These are phyloP conservation scores for Mycena vitilis DNA, from an alignment of 768 basidiomycete species.

Conservation along the genomic window DNA sequence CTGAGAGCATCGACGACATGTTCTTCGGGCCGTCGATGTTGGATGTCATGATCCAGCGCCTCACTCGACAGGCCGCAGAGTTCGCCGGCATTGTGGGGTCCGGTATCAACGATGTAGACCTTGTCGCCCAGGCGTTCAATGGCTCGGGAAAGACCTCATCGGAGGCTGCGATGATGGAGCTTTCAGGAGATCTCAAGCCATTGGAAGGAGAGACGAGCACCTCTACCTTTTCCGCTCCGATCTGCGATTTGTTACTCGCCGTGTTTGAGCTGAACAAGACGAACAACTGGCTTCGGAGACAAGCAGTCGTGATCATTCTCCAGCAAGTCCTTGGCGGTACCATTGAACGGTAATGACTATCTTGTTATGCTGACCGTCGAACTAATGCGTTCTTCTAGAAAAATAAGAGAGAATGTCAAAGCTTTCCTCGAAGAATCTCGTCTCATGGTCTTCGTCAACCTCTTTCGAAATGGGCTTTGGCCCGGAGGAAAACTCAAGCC, in stretches of 20 bases:
- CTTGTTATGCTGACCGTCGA: background rate
- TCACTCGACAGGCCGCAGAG: conserved; percentile 91
- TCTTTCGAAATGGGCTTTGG: conserved; percentile 85
- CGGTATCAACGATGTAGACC: conserved; percentile 84
- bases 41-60: conserved; percentile 92
- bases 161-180: conserved; percentile 76
- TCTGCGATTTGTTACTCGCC: conserved; percentile 92
- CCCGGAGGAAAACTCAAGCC: conserved; percentile 82
- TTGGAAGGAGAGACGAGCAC: conserved; percentile 90
- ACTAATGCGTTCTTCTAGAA: conserved; percentile 58
- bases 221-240: conserved; percentile 91
- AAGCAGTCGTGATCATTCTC: conserved; percentile 95
- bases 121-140: conserved; percentile 83
- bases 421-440: conserved; percentile 75
- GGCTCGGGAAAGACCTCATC: conserved; percentile 73
- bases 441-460: conserved; percentile 71
- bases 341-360: conserved; percentile 80
- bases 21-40: conserved; percentile 96
- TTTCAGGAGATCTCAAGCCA: conserved; percentile 83
- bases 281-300: conserved; percentile 95
- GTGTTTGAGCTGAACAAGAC: conserved; percentile 96
- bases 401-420: conserved; percentile 85
- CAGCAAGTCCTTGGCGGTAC: conserved; percentile 97
- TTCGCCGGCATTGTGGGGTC: conserved; percentile 86
- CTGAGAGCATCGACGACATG: conserved; percentile 97